A percentile compares a stretch with the other conserved stretches of the same genome.
phyloP scores from a whole-genome alignment of 2,329 filamentous ascomycete genomes.

The Alternaria panax region DNA sequence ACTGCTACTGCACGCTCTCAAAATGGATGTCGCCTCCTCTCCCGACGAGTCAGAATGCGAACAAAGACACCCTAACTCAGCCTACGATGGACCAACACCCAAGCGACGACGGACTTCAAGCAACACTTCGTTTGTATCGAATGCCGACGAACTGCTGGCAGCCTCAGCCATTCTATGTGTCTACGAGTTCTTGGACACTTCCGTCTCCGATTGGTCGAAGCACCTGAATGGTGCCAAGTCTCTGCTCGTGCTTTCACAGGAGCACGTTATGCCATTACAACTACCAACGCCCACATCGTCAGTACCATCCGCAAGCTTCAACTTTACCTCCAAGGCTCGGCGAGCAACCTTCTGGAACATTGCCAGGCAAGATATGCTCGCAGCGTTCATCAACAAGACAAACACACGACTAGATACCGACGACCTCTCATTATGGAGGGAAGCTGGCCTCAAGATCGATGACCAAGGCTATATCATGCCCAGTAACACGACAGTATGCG shows the following conservation, averaged over 20 bases:
- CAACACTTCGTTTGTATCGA: slow-evolving; percentile 50
- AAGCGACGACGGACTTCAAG: slow-evolving; percentile 56
- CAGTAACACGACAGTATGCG: slow-evolving; percentile 51
- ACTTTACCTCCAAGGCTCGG: slow-evolving; percentile 60
- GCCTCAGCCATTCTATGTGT: slow-evolving; percentile 72
- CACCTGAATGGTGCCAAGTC: slow-evolving; percentile 72
- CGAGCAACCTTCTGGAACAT: slow-evolving; percentile 73
- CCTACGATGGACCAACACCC: slow-evolving; percentile 25
- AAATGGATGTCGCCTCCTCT: slow-evolving; percentile 40
- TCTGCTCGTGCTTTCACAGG: slow-evolving; percentile 64
- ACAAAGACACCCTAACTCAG: slow-evolving; percentile 14
- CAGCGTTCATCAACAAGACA: slow-evolving; percentile 69
- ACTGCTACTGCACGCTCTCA: slow-evolving; percentile 51
- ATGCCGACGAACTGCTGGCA: slow-evolving; percentile 67
- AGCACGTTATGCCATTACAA: slow-evolving; percentile 56
- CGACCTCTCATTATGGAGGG: slow-evolving; percentile 69
- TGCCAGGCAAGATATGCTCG: slow-evolving; percentile 70
- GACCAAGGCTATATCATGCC: slow-evolving; percentile 60
- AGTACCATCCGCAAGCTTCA: slow-evolving; percentile 34
- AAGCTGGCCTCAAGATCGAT: slow-evolving; percentile 67
- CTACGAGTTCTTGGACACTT: slow-evolving; percentile 73
- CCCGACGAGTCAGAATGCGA: slow-evolving; percentile 43
- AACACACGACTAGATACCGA: slow-evolving; percentile 68
- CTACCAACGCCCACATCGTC: slow-evolving; percentile 50
- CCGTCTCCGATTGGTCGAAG: slow-evolving; percentile 67